phyloP scores from a whole-genome alignment of 805 yeast species.

The Allodekkera sacchari region DNA sequence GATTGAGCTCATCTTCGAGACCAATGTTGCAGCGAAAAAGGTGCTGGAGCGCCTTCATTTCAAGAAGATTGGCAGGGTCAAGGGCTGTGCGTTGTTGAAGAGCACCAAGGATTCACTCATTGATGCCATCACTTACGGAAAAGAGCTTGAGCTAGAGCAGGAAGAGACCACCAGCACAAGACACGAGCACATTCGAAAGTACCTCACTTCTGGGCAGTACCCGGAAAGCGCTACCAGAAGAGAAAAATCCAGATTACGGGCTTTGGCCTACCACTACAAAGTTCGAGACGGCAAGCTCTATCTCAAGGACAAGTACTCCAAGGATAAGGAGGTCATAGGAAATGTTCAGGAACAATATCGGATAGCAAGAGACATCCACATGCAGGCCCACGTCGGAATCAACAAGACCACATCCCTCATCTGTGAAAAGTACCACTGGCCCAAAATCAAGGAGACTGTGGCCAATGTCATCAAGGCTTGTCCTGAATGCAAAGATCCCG shows the following conservation, averaged over 20 bases:
- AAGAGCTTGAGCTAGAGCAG: constrained; percentile 54
- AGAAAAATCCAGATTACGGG: constrained; percentile 81
- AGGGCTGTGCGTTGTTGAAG: constrained; percentile 82
- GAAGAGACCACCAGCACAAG: constrained; percentile 21
- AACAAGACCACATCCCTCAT: constrained; percentile 76
- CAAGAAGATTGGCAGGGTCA: constrained; percentile 68
- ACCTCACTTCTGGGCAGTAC: constrained; percentile 75
- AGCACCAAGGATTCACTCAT: constrained; percentile 72
- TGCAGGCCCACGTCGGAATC: constrained; percentile 70
- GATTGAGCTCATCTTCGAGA: constrained; percentile 81
- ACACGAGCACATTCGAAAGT: constrained; percentile 64
- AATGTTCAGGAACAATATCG: constrained; percentile 68
- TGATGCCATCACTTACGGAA: constrained; percentile 79
- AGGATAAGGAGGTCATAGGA: constrained; percentile 62
- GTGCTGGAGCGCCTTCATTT: constrained; percentile 73
- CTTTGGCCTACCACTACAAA: constrained; percentile 71
- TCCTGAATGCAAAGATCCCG: constrained; percentile 54
- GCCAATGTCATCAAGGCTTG: constrained; percentile 72
- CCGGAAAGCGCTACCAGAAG: constrained; percentile 77
- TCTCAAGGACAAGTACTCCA: constrained; percentile 54
- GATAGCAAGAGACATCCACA: constrained; percentile 65
- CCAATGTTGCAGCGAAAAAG: constrained; percentile 74
- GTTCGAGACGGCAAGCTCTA: constrained; percentile 63
- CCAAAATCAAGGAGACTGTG: constrained; percentile 81
- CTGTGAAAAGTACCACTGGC: constrained; percentile 83